Evolutionary conservation across 176 grass and related monocot genomes (phyloP), one percentile per base, ranked within the genome.

Genomic region (Stipa capillata): DNA sequence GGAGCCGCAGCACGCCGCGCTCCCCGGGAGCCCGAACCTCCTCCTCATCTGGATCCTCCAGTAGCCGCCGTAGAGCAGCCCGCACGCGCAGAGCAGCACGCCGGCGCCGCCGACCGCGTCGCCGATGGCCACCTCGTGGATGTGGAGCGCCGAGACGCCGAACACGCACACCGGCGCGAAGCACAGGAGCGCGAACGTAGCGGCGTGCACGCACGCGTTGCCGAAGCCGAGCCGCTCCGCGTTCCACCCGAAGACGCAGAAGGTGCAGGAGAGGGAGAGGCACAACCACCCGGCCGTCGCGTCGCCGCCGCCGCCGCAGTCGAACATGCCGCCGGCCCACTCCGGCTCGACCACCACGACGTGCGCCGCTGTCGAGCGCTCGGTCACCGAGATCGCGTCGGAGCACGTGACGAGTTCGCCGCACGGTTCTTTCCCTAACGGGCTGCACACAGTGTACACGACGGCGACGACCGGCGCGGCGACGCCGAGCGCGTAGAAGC

Each of bases 191-290:
- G 74, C 65, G 74, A 97, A 97, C 17, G 90, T 93, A 56, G 33
- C 17, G 25, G 81, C 65, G 84, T 92, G 93, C 73, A 96, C 85
- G 73, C 73, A 96, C 74, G 78, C 76, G 85, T 81, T 96, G 9
- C 93, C 93, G 3, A 96, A 69, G 0, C 93, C 87, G 4, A 96
- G 90, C 63, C 90, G 35, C 70, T 96, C 89, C 87, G 83, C 77
- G 84, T 96, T 96, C 93, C 93, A 92, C 37, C 93, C 93, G 20
- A 96, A 90, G 37, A 92, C 82, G 29, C 93, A 92, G 72, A 88
- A 92, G 1, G 93, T 84, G 84, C 93, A 96, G 41, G 84, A 90
- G 44, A 77, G 62, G 3, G 93, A 80, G 9, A 95, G 89, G 41
- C 66, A n/a, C n/a, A n/a, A 69, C 31, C 48, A 87, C 55, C 60